Conservation (phyloP, 495 filamentous ascomycete species). For the Tricharina praecox region DNA sequence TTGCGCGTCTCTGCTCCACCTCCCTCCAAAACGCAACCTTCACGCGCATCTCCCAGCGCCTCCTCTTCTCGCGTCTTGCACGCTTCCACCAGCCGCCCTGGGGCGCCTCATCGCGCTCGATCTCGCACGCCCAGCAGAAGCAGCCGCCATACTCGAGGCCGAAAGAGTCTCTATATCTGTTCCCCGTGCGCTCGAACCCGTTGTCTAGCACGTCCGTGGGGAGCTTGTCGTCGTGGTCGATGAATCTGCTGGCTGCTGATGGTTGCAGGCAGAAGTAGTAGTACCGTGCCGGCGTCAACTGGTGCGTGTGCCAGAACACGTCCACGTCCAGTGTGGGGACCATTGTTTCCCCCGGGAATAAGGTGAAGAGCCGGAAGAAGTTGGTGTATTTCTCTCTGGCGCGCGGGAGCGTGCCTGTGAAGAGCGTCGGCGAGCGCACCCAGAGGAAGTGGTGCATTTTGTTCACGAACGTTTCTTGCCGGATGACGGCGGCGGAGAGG, state of each 20-base stretch:
- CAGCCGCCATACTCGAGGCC: slow-evolving; percentile 61
- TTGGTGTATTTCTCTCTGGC: slow-evolving; percentile 51
- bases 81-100: slow-evolving; percentile 8
- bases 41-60: slow-evolving; percentile 19
- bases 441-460: slow-evolving; percentile 50
- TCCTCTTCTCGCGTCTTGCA: slow-evolving; percentile 11
- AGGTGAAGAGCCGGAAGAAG: slow-evolving; percentile 50
- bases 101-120: slow-evolving; percentile 15
- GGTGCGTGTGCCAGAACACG: slow-evolving; percentile 61
- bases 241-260: slow-evolving; percentile 33
- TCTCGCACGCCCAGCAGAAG: slow-evolving; percentile 81
- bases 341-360: slow-evolving; percentile 37
- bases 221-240: slow-evolving; percentile 82
- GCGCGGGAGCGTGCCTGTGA: slow-evolving; percentile 46
- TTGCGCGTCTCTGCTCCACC: slow-evolving; percentile 16
- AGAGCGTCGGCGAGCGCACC: slow-evolving; percentile 28
- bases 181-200: slow-evolving; percentile 60
- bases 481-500: slow-evolving; percentile 59
- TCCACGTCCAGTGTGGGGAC: slow-evolving; percentile 84
- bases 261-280: slow-evolving; percentile 35
- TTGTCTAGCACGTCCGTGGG: slow-evolving; percentile 42
- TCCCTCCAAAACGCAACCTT: slow-evolving; percentile 22
- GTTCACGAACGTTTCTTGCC: slow-evolving; percentile 61
- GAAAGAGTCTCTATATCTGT: slow-evolving; percentile 45
- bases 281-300: slow-evolving; percentile 49